Base-by-base conservation (phyloP, 371 early-diverging fungal genomes). In the Dipsacomyces acuminosporus region DNA sequence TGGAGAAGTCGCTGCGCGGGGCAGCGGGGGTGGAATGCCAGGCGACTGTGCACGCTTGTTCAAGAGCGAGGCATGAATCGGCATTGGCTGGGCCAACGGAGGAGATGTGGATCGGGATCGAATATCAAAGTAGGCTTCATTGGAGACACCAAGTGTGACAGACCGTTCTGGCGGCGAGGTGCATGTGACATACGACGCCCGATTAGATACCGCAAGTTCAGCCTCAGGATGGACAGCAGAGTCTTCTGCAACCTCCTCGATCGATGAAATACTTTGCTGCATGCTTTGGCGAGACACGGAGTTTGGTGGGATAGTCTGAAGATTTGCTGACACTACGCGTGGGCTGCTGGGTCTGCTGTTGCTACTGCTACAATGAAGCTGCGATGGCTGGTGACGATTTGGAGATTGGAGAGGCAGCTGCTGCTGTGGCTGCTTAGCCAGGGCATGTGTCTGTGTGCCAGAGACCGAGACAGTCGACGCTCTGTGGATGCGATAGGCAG, bases 41-140 rank as follows among this genome's bases (percentile, higher is more conserved):
- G 46, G 57, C 50, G 65, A 54, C 44, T 58, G 69, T 8, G 67
- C 44, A 38, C 62, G 58, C 8, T 59, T 49, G 36, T 56, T 48
- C 33, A 33, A 15, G 13, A 44, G 51, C 40, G 59, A 30, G 40
- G 38, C 41, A 19, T 42, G 38, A 7, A 40, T 23, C 1, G 51
- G 45, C 20, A 38, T 15, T 17, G 51, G 51, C 25, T 67, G 69
- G 17, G 26, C 34, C 9, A 59, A 38, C 3, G 36, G 36, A 0
- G 69, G 69, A 11, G 69, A 63, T 4, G 54, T 47, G 4, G 62
- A 56, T 42, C 48, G 40, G 11, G 50, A 30, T 9, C 18, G 18
- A 17, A 6, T 6, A 11, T 30, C 30, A 11, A 7, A 30, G 30
- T 17, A 9, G 2, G 15, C 25, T 19, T 48, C 17, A 8, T 26